phyloP scores from a whole-genome alignment of 345 rosid species.

The sweet orange (Citrus sinensis) region DNA sequence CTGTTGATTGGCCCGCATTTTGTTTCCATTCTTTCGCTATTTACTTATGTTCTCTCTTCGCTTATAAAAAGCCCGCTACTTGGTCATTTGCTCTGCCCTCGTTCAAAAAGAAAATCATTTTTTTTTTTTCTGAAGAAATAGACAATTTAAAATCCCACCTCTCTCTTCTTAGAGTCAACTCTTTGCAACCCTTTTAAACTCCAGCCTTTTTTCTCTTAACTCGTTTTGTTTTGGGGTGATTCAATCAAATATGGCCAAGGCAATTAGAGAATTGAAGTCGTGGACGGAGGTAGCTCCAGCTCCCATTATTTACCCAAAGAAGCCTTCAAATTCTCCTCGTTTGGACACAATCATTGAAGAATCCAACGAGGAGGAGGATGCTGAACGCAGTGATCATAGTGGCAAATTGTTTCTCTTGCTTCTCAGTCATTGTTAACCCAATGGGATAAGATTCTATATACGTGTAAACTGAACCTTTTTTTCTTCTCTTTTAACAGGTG shows the following conservation, averaged over 20 bases:
- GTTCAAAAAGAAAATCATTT: too few species aligned
- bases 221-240: neutral
- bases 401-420: neutral
- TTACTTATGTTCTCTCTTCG: neutral
- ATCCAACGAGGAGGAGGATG: slow-evolving; percentile 10
- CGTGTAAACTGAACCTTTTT: too few species aligned
- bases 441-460: neutral
- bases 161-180: slow-evolving; percentile 8
- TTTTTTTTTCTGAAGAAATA: too few species aligned
- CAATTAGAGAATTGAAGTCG: neutral
- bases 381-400: slow-evolving; percentile 12
- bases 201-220: neutral
- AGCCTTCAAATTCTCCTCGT: slow-evolving; percentile 40
- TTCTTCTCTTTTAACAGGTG: too few species aligned
- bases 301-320: slow-evolving; percentile 32
- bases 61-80: neutral
- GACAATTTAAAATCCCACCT: neutral
- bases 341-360: slow-evolving; percentile 45
- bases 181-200: neutral
- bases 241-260: slow-evolving; percentile 18
- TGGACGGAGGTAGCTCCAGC: slow-evolving; percentile 53
- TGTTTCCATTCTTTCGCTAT: neutral
- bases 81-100: neutral
- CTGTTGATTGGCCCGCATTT: neutral
- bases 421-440: neutral